Base-by-base conservation (phyloP, 2,329 filamentous ascomycete species). In the Exophiala sp. region DNA sequence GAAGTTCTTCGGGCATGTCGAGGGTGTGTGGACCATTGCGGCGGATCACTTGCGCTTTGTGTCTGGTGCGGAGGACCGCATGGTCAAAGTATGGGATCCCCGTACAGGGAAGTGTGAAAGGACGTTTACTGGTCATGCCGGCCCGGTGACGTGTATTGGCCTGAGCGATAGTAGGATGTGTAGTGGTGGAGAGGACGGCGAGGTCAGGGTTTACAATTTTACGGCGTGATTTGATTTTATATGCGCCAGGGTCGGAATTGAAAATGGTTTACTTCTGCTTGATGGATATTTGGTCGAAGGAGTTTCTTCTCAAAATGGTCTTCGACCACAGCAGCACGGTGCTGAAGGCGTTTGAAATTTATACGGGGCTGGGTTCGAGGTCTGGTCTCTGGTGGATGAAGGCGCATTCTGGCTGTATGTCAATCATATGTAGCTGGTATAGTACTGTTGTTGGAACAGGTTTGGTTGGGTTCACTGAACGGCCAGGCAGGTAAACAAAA, bases 71-170 rank as follows among this genome's bases (percentile, higher is more conserved):
- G 91, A 97, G 69, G 94, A 99, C 71, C 86, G 89, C 39, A 95
- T 92, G 84, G 88, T 96, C 65, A 97, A 97, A 75, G 84, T 89
- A 32, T 99, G 94, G 94, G 92, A 97, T 72, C 88, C 92, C 12
- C 78, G 91, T 53, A 91, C 88, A 1, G 94, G 94, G 24, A 90
- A 88, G 66, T 96, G 91, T 71, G 91, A 97, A 69, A 80, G 91
- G 45, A 97, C 91, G 2, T 92, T 96, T 66, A 91, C 89, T 2
- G 91, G 91, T 0, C 94, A 97, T 70, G 82, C 86, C 1, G 92
- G 90, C 0, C 91, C 94, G 0, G 91, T 97, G 2, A 97, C 91
- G 2, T 97, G 92, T 68, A 87, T 97, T 36, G 91, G 89, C 1
- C 76, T 99, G 5, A 95, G 90, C 64, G 94, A 97, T 68, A 89